phyloP scores from a whole-genome alignment of 805 yeast species.

The Nakazawaea siamensis region DNA sequence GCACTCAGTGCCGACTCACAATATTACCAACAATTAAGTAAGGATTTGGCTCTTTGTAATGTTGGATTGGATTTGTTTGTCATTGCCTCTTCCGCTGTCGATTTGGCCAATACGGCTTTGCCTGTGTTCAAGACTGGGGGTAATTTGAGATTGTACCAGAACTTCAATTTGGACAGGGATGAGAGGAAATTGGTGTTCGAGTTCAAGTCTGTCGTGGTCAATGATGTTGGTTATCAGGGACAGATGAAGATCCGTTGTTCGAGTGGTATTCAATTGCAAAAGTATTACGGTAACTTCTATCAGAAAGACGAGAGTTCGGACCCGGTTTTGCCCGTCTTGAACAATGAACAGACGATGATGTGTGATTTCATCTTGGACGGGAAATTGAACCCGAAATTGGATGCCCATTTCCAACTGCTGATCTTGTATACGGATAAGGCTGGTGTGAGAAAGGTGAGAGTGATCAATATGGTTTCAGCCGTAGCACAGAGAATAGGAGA shows the following conservation, averaged over 20 bases:
- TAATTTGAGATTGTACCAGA: slow-evolving; percentile 49
- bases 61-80: slow-evolving; percentile 76
- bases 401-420: slow-evolving; percentile 89
- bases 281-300: slow-evolving; percentile 58
- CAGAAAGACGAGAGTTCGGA: slow-evolving; percentile 36
- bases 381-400: slow-evolving; percentile 56
- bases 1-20: slow-evolving; percentile 51
- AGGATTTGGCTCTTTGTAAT: slow-evolving; percentile 44
- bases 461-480: slow-evolving; percentile 76
- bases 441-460: slow-evolving; percentile 79
- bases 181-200: slow-evolving; percentile 58
- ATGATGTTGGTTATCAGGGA: slow-evolving; percentile 66
- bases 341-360: slow-evolving; percentile 56
- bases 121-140: slow-evolving; percentile 71
- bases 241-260: slow-evolving; percentile 82
- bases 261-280: slow-evolving; percentile 72
- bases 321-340: slow-evolving; percentile 62
- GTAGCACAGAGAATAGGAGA: slow-evolving; percentile 68
- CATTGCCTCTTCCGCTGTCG: slow-evolving; percentile 56
- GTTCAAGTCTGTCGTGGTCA: slow-evolving; percentile 40
- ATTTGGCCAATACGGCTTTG: slow-evolving; percentile 64
- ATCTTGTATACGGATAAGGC: slow-evolving; percentile 68
- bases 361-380: slow-evolving; percentile 75
- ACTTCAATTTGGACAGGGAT: slow-evolving; percentile 62
- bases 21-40: slow-evolving; percentile 53